phyloP scores from a whole-genome alignment of 371 early-diverging fungal genomes.

The Actinomortierella ambigua region DNA sequence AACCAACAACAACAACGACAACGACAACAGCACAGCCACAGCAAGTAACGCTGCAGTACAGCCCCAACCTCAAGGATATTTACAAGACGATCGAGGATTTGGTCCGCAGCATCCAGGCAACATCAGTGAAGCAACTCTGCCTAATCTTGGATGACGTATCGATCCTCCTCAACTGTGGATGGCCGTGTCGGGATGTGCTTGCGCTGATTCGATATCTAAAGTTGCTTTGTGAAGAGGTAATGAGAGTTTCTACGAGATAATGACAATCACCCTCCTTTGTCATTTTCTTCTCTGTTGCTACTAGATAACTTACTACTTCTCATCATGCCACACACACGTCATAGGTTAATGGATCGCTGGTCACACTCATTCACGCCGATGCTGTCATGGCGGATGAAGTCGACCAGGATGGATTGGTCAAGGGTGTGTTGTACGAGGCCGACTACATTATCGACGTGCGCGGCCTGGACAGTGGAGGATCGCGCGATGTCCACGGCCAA shows the following conservation, averaged over 20 bases:
- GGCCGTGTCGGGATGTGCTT: constrained; percentile 48
- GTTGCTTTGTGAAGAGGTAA: constrained; percentile 48
- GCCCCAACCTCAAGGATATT: constrained; percentile 33
- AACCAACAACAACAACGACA: constrained; percentile 50
- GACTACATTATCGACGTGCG: constrained; percentile 63
- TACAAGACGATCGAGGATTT: constrained; percentile 30
- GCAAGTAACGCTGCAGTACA: constrained; percentile 26
- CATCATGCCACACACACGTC: too few relatives aligned
- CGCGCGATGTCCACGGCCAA: constrained; percentile 74
- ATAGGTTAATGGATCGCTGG: constrained; percentile 58
- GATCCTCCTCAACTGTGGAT: constrained; percentile 60
- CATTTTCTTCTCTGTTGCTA: too few relatives aligned
- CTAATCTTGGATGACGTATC: constrained; percentile 71
- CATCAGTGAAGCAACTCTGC: constrained; percentile 42
- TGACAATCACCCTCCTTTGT: not conserved
- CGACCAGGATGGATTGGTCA: constrained; percentile 61
- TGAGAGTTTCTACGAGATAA: not conserved
- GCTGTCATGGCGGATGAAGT: constrained; percentile 56
- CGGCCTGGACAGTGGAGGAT: constrained; percentile 66
- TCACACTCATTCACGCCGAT: constrained; percentile 66
- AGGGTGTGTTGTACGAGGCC: constrained; percentile 52
- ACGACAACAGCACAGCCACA: constrained; percentile 31
- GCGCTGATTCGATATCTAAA: constrained; percentile 55
- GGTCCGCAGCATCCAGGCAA: constrained; percentile 15
- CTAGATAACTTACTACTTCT: not conserved